Base-by-base conservation (phyloP, 805 yeast species). In the Wickerhamiella shivajii region DNA sequence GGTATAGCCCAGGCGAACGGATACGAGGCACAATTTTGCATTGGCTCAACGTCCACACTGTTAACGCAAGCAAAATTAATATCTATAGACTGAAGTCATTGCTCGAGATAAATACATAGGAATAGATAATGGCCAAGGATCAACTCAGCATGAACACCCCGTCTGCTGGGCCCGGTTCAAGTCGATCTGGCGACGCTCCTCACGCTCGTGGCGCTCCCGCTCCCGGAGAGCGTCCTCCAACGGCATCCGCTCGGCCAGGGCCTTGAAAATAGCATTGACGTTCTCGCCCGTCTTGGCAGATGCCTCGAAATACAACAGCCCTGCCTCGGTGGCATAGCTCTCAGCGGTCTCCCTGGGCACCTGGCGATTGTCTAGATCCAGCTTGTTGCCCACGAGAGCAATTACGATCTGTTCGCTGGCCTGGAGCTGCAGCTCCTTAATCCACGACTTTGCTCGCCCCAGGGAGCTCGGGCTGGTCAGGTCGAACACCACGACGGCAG, bases 401-500 rank as follows among this genome's bases (percentile, higher is more conserved):
- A 90, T 79, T 28, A 84, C 74, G 33, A 85, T 71, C 34, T 74
- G 71, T 36, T 51, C 71, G 28, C 65, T 64, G 6, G 92, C 92
- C 52, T 84, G 95, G 41, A 77, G 73, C 56, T 79, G 80, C 40
- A 87, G 64, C 58, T 90, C 96, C 36, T 76, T 74, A n/a, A 81
- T 71, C 98, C 98, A 90, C 38, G 71, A 71, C 47, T 77, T 71
- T 1, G 95, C 95, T 39, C 80, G 70, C 16, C 63, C 66, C 45
- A 87, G 69, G 14, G 94, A 80, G 5, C 76, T 53, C 5, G 59
- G 42, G 37, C 72, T 76, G 1, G 78, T 72, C 33, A 85, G 53
- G 51, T 90, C 97, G 51, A 77, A 87, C 15, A 92, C 93, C 0
- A 90, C 77, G 16, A 90, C 63, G 0, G 97, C 97, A 18, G 77